These are phyloP conservation scores for Laburnicola sp. DNA, from an alignment of 2,329 filamentous ascomycete species.

Conservation along the genomic window DNA sequence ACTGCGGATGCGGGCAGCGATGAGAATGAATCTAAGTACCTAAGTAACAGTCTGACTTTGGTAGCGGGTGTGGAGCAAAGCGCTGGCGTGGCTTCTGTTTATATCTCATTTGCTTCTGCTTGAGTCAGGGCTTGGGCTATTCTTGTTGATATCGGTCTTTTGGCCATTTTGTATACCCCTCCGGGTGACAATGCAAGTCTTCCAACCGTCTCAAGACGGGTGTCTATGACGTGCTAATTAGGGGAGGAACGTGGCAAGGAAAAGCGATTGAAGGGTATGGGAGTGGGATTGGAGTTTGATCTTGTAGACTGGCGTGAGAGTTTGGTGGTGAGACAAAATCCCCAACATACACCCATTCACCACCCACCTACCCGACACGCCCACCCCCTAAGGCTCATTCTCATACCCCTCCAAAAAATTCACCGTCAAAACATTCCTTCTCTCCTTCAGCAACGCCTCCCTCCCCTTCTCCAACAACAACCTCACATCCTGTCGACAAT, in stretches of 20 bases:
- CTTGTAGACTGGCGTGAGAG: constrained; percentile 42
- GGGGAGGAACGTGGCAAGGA: constrained; percentile 29
- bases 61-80: too few species aligned
- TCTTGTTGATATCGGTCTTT: too few species aligned
- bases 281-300: constrained; percentile 44
- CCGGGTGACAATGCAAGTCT: too few species aligned
- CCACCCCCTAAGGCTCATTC: constrained; percentile 29
- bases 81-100: too few species aligned
- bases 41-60: too few species aligned
- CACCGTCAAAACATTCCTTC: constrained; percentile 30
- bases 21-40: constrained; percentile 6
- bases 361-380: too few species aligned
- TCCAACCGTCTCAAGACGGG: too few species aligned
- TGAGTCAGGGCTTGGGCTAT: too few species aligned
- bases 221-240: constrained; percentile 36
- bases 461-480: constrained; percentile 29
- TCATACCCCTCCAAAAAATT: constrained; percentile 38
- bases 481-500: constrained; percentile 36
- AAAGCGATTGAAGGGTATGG: constrained; percentile 44
- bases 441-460: constrained; percentile 31
- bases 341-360: too few species aligned
- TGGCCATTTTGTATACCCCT: too few species aligned
- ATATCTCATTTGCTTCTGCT: too few species aligned
- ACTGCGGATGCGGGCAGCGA: constrained; percentile 23
- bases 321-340: too few species aligned